Evolutionary conservation across 495 filamentous ascomycete species (phyloP).

Genomic region (Aspergillus bertholletiae): DNA sequence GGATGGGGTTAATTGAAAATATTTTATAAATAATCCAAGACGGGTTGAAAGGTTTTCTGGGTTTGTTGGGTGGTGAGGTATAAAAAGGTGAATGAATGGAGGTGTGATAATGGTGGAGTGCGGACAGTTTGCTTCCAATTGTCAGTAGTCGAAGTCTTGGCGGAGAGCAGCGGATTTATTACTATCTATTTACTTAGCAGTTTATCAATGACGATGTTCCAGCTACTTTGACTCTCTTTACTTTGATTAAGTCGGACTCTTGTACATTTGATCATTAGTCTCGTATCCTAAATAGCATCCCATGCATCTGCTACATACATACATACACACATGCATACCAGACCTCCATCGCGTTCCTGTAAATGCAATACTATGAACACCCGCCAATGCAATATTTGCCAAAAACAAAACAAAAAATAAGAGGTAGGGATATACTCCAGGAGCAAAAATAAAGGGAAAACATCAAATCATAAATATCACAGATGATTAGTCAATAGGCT

Average conservation of each 20-base stretch:
- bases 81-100: not conserved
- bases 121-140: not conserved
- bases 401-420: not conserved
- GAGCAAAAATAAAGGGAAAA: not conserved
- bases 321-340: not conserved
- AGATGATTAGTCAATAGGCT: constrained; percentile 14
- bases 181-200: not conserved
- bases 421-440: not conserved
- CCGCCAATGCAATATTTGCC: not conserved
- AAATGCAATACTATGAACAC: not conserved
- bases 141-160: not conserved
- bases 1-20: too few relatives aligned
- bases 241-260: not conserved
- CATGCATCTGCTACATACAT: not conserved
- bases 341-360: not conserved
- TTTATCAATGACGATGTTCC: too few relatives aligned
- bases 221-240: too few relatives aligned
- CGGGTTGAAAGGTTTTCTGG: not conserved
- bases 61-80: not conserved
- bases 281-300: not conserved
- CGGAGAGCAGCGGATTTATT: not conserved
- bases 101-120: not conserved
- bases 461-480: not conserved
- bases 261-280: constrained; percentile 3
- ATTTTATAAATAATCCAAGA: too few relatives aligned